Evolutionary conservation across 2,329 filamentous ascomycete species (phyloP).

Genomic region (Exophiala oligosperma): DNA sequence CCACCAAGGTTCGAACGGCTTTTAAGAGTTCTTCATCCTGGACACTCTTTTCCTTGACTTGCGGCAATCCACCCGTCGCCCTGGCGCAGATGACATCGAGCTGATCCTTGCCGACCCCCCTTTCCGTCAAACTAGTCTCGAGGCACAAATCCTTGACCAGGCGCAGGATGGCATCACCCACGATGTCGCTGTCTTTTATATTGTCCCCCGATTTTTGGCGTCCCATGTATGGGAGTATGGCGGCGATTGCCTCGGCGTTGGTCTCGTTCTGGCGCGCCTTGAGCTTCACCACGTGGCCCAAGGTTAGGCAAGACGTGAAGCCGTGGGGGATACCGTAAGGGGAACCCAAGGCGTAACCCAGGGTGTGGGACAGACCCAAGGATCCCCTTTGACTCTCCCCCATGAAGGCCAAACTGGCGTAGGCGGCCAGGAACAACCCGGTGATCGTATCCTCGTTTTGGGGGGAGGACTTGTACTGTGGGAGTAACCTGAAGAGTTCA

Average conservation of each 20-base stretch:
- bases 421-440: conserved; percentile 54
- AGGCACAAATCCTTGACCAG: conserved; percentile 29
- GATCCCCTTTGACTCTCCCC: conserved; percentile 53
- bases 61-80: conserved; percentile 25
- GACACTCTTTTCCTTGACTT: conserved; percentile 15
- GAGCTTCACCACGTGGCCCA: conserved; percentile 55
- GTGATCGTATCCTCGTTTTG: conserved; percentile 50
- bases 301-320: conserved; percentile 55
- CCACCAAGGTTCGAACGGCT: neutral
- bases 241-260: conserved; percentile 37
- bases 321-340: conserved; percentile 60
- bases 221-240: conserved; percentile 29
- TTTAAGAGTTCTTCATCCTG: neutral
- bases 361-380: conserved; percentile 48
- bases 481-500: conserved; percentile 50
- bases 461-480: conserved; percentile 42
- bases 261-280: conserved; percentile 48
- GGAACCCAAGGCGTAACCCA: conserved; percentile 55
- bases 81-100: conserved; percentile 25
- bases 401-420: conserved; percentile 51
- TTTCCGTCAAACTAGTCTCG: conserved; percentile 27
- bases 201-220: conserved; percentile 25
- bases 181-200: conserved; percentile 23
- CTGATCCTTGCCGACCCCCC: conserved; percentile 28
- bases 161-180: conserved; percentile 27